Base-by-base conservation (phyloP, 106 monocot species). In the Allium cepa region DNA sequence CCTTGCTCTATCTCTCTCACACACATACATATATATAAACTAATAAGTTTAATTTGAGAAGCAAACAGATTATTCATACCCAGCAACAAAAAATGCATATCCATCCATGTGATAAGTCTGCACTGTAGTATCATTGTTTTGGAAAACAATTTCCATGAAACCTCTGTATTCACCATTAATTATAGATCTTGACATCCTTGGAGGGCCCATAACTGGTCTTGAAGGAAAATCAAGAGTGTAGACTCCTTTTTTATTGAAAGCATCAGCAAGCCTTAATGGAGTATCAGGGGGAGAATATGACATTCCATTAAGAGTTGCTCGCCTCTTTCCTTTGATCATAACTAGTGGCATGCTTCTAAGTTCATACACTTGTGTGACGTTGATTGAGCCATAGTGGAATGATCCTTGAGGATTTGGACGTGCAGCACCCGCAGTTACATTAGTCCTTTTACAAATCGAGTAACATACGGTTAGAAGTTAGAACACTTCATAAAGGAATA, bases 371-470 rank as follows among this genome's bases (percentile, higher is more conserved):
- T 88, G 80, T 17, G 85, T 93, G 48, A 93, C 82, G 65, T 88
- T 79, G 10, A 88, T 93, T 0, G 80, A 67, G 48, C 85, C 93
- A 66, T 93, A 93, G 73, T 56, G 78, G 63, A 88, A 93, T 9
- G 93, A 93, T 48, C 93, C 93, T 62, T 88, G 88, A 47, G 88
- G 93, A 46, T 93, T 88, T 2, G 93, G 93, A 3, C 93, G 83
- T 2, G 93, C 93, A 62, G 83, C 88, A 81, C 93, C 83, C 78
- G 85, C 49, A 72, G 60, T 88, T 10, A 79, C 79, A 77, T 92
- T 92, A 73, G 69, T 76, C 74, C 92, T 92, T 71, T 66, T 10
- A 86, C 27, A 53, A 62, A 36, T 36, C 36, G 36, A 36, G 36
- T 4, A 36, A 36, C 36, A 36, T 36, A 36, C 5, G 14, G 11